Evolutionary conservation across 1,139 yeast species (phyloP), one percentile per base, ranked within the genome.

Genomic region (Yamadazyma epiphylla): DNA sequence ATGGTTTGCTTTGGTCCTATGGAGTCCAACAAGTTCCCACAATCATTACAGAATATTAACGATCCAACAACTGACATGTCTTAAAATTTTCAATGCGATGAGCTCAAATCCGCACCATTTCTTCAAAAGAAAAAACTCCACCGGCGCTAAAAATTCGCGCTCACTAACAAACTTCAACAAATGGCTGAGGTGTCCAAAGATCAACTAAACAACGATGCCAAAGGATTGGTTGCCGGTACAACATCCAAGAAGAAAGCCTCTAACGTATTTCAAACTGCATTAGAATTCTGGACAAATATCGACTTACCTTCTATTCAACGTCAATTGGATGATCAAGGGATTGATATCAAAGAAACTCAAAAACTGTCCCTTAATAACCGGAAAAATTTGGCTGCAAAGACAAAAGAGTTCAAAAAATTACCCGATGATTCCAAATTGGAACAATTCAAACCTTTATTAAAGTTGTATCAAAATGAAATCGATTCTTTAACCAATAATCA

Each of bases 31-130:
- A 91, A 70, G 52, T 84, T 86, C 49, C 98, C 98, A 57, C 98
- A 91, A 48, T 80, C 85, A n/a, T 80, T 72, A 55, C 98, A 91
- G 60, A 91, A 91, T 43, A 91, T 89, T 50, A 91, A 76, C 31
- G 95, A 84, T 15, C 98, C 98, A 27, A 91, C 95, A 19, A 80
- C 95, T 35, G 96, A 86, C 97, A 91, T 88, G 26, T 10, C 31
- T 22, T 20, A 23, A 17, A 22, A 33, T 27, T 26, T 32, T 6
- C 24, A n/a, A 21, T 21, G 24, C 5, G 24, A 21, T 21, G 24
- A 21, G 24, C 24, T 11, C n/a, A 21, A 6, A 7, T 17, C 20
- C 10, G n/a, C n/a, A n/a, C n/a, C n/a, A n/a, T n/a, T n/a, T n/a
- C n/a, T n/a, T n/a, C n/a, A n/a, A n/a, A n/a, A n/a, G n/a, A n/a